These are phyloP conservation scores for Aureobasidium leucospermi DNA, from an alignment of 2,329 filamentous ascomycete genomes.

Conservation along the genomic window DNA sequence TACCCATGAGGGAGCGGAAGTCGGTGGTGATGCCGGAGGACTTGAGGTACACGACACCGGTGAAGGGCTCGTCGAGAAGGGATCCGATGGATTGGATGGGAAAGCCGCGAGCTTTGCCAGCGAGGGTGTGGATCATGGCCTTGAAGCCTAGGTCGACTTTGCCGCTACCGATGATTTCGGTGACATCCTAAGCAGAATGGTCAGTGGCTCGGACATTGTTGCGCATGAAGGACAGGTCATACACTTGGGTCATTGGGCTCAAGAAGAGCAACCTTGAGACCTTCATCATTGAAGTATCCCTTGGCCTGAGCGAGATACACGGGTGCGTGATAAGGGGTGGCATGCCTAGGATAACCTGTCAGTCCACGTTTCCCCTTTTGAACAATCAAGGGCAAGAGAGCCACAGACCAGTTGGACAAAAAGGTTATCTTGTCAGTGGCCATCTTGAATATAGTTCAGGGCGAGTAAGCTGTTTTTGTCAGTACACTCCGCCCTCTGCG, in stretches of 20 bases:
- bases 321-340: conserved; percentile 72
- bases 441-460: conserved; percentile 53
- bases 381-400: conserved; percentile 6
- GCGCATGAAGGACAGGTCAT: conserved; percentile 20
- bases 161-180: conserved; percentile 69
- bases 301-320: conserved; percentile 70
- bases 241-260: conserved; percentile 72
- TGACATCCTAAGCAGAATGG: conserved; percentile 54
- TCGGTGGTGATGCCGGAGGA: conserved; percentile 65
- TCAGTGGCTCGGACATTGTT: not conserved
- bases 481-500: conserved; percentile 34
- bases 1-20: conserved; percentile 67
- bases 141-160: conserved; percentile 76
- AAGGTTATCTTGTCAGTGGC: conserved; percentile 80
- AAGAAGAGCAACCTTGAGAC: conserved; percentile 68
- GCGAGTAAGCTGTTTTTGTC: conserved; percentile 38
- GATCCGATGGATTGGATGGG: conserved; percentile 66
- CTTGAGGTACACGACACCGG: conserved; percentile 70
- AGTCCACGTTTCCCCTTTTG: conserved; percentile 5
- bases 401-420: conserved; percentile 68
- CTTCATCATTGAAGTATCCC: conserved; percentile 67
- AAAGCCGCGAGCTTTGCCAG: conserved; percentile 68
- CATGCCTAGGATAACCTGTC: conserved; percentile 52
- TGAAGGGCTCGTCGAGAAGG: conserved; percentile 73
- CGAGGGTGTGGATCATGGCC: conserved; percentile 76